These are phyloP conservation scores for Leptosphaerulina australis DNA, from an alignment of 2,329 filamentous ascomycete genomes.

Conservation along the genomic window DNA sequence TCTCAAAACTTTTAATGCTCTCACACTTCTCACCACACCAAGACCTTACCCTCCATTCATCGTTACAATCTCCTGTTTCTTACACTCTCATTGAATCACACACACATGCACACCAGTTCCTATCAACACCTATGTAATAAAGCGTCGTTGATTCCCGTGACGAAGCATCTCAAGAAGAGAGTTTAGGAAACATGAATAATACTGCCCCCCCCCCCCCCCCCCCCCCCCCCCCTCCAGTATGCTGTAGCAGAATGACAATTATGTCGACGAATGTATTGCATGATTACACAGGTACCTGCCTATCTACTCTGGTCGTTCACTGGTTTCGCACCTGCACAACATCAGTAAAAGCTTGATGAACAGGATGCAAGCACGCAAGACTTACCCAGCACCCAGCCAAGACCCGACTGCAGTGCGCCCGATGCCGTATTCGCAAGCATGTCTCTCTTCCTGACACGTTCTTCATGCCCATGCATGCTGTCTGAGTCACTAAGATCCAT, in stretches of 20 bases:
- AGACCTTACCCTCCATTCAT: no score
- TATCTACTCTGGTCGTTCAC: slow-evolving; percentile 26
- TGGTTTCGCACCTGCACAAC: slow-evolving; percentile 36
- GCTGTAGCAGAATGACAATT: not conserved
- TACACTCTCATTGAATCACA: no score
- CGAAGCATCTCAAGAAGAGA: no score
- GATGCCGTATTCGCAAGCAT: slow-evolving; percentile 70
- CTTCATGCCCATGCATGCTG: slow-evolving; percentile 35
- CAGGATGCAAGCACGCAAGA: not conserved
- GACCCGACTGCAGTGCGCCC: slow-evolving; percentile 64
- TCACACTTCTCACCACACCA: no score
- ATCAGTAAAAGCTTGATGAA: slow-evolving; percentile 5
- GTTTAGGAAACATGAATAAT: no score
- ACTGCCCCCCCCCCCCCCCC: no score
- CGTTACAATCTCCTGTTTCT: no score
- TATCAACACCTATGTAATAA: no score
- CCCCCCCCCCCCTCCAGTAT: no score
- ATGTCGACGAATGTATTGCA: not conserved
- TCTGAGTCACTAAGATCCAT: slow-evolving; percentile 47
- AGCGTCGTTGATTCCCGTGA: no score
- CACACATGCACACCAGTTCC: no score
- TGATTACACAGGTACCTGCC: not conserved
- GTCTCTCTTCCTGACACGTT: slow-evolving; percentile 70
- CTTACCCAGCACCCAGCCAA: slow-evolving; percentile 68
- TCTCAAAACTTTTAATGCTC: no score